Evolutionary conservation across 129 eudicot genomes (phyloP).

Genomic region (Apium graveolens): DNA sequence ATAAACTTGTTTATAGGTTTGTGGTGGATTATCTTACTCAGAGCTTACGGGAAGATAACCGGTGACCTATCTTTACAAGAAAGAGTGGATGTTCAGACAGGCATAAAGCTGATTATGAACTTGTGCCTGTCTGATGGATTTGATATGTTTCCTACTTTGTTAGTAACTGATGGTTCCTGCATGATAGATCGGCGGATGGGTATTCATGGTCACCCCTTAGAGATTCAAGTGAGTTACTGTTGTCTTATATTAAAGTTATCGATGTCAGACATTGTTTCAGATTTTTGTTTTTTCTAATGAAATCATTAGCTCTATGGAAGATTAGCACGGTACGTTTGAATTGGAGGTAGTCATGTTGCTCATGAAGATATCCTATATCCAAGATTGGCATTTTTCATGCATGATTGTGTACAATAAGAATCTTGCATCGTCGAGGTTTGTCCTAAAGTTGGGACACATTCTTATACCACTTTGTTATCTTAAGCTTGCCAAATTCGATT

Average conservation of each 20-base stretch:
- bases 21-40: conserved; percentile 33
- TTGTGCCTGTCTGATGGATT: conserved; percentile 26
- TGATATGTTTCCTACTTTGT: conserved; percentile 28
- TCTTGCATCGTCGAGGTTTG: not conserved
- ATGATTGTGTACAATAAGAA: not conserved
- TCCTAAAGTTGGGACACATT: not conserved
- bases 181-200: conserved; percentile 36
- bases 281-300: too few species aligned
- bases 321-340: too few species aligned
- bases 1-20: conserved; percentile 21
- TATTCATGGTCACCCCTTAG: conserved; percentile 32
- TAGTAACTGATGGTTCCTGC: conserved; percentile 37
- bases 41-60: conserved; percentile 31
- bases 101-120: conserved; percentile 25
- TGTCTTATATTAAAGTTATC: not conserved
- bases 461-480: not conserved
- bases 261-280: not conserved
- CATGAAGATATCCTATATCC: not conserved
- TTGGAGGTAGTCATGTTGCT: not conserved
- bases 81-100: conserved; percentile 31
- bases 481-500: not conserved
- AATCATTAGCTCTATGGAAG: too few species aligned
- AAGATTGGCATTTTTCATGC: not conserved
- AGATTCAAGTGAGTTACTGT: conserved; percentile 25
- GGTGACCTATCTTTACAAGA: conserved; percentile 26